These are phyloP conservation scores for Globisporangium irregulare DNA, from an alignment of 352 stramenopile genomes.

Conservation along the genomic window DNA sequence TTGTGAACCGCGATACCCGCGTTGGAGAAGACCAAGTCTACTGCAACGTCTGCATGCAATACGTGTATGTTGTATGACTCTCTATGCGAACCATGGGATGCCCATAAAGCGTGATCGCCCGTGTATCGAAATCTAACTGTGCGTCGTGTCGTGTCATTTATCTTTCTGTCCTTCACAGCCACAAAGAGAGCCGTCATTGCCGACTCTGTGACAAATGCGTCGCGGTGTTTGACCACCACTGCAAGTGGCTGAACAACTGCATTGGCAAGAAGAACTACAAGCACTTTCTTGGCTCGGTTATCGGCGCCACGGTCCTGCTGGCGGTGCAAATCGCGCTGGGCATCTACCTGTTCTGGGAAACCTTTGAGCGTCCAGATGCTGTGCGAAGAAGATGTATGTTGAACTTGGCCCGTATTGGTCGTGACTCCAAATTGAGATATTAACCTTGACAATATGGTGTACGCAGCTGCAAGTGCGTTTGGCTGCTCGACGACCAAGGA, in stretches of 20 bases:
- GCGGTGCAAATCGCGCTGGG: constrained; percentile 69
- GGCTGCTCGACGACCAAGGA: constrained; percentile 54
- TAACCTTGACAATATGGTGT: neutral
- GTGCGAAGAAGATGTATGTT: constrained; percentile 40
- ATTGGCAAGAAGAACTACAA: constrained; percentile 88
- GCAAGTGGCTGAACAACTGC: constrained; percentile 97
- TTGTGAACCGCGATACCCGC: constrained; percentile 16
- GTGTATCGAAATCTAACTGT: neutral
- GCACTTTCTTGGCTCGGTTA: constrained; percentile 76
- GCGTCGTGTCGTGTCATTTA: neutral
- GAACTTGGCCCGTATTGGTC: no score
- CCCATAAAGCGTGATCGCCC: neutral
- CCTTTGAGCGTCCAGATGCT: constrained; percentile 18
- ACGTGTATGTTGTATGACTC: constrained; percentile 53
- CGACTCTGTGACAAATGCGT: constrained; percentile 97
- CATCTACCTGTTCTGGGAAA: constrained; percentile 49
- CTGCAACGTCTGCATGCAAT: constrained; percentile 88
- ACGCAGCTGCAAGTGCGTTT: constrained; percentile 54
- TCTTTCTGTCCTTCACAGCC: constrained; percentile 28
- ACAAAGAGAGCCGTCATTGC: constrained; percentile 90
- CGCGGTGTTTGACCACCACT: constrained; percentile 96
- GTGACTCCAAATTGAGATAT: no score
- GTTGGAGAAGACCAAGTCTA: constrained; percentile 58
- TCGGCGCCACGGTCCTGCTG: constrained; percentile 60
- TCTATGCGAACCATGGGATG: neutral